Evolutionary conservation across 2,329 filamentous ascomycete genomes (phyloP).

Genomic region (Aspergillus puulaauensis): DNA sequence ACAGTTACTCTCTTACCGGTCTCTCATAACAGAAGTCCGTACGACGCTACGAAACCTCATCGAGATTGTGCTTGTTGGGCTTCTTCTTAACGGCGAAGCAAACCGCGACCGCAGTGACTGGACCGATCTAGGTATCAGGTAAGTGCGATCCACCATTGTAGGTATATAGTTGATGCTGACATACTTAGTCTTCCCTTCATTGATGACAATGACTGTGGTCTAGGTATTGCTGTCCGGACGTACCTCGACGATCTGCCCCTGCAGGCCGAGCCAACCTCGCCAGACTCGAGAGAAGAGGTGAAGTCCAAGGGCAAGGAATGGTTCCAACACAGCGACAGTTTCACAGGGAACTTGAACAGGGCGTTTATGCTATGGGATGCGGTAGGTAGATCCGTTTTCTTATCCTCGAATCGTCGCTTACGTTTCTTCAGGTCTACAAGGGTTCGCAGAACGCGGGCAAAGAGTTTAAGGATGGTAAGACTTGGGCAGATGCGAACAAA

Average conservation of each 20-base stretch:
- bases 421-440: constrained; percentile 52
- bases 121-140: constrained; percentile 71
- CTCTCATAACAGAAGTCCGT: constrained; percentile 76
- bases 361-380: constrained; percentile 67
- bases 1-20: constrained; percentile 82
- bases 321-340: constrained; percentile 61
- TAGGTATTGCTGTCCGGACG: constrained; percentile 49
- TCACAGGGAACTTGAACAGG: constrained; percentile 57
- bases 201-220: constrained; percentile 46
- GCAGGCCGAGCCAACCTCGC: constrained; percentile 54
- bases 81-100: constrained; percentile 79
- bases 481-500: constrained; percentile 60
- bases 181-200: constrained; percentile 42
- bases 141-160: constrained; percentile 28
- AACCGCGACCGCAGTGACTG: constrained; percentile 68
- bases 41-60: constrained; percentile 77
- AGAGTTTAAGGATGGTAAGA: constrained; percentile 52
- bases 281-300: constrained; percentile 50
- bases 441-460: constrained; percentile 57
- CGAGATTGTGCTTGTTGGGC: constrained; percentile 75
- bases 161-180: constrained; percentile 3
- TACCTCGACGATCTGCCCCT: constrained; percentile 55
- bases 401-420: background rate
- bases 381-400: constrained; percentile 43
- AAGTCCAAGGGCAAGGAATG: constrained; percentile 57